Evolutionary conservation across 345 rosid genomes (phyloP), one percentile per base, ranked within the genome.

Genomic region (Leavenworthia alabamica): DNA sequence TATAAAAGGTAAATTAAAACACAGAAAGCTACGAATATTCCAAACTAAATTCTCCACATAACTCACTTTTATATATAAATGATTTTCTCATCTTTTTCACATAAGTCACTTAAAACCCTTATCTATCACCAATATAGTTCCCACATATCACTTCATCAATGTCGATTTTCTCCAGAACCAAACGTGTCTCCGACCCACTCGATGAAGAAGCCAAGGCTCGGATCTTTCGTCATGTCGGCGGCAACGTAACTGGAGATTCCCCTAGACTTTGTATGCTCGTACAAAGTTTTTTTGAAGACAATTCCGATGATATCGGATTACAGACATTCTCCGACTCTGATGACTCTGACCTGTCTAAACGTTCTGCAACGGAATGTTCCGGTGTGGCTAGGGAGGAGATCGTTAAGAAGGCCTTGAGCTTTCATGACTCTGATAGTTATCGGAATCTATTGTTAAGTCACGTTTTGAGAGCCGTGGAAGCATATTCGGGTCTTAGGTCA

Each of bases 261-360:
- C 86, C 95, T 8, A 80, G 78, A 67, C 80, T 88, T 5, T 83
- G 81, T 8, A 83, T 82, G 13, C 98, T 91, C 70, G 86, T 90
- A 13, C 82, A 83, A 40, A 77, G 78, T 15, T 88, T 88, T 62
- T 76, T 91, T 16, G 90, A 83, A 7, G 82, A 78, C 19, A 77
- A 60, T 15, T 35, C 7, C 2, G 11, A 28, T 11, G 43, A 69
- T 35, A 22, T 22, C 24, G 40, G 40, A 35, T 4, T 35, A 0
- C 40, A 35, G 0, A 20, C 59, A n/a, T 22, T 49, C 29, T 39
- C 26, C 76, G 80, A 70, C 9, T 82, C 89, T 4, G 90, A 83
- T 4, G 88, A 83, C 55, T 52, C 85, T 0, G 82, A 81, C 14
- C 36, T 40, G 9, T 59, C 58, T 6, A 86, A 68, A 17, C 33